A percentile compares a stretch with the other conserved stretches of the same genome.
phyloP scores from a whole-genome alignment of 1,284 basidiomycete genomes.

The Omphalotus olearius region DNA sequence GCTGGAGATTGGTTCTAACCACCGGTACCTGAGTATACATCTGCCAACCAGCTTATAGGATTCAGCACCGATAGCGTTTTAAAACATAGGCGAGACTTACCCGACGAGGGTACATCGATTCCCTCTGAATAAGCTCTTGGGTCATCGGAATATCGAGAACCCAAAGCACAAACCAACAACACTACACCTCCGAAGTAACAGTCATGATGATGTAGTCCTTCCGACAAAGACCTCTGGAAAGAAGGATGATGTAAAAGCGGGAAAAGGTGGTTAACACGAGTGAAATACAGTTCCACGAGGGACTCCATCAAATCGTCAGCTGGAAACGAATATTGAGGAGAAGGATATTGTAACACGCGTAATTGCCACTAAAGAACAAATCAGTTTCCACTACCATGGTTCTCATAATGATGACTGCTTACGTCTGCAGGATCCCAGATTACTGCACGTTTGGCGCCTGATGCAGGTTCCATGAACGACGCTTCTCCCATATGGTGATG shows the following conservation, averaged over 20 bases:
- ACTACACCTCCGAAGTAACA: constrained; percentile 64
- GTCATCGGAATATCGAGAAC: constrained; percentile 66
- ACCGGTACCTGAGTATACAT: constrained; percentile 61
- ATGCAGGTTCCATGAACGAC: not conserved
- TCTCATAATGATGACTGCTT: constrained; percentile 10
- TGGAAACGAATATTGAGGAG: constrained; percentile 43
- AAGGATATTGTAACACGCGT: constrained; percentile 1
- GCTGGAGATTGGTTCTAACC: constrained; percentile 52
- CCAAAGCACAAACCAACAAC: constrained; percentile 74
- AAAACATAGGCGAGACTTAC: not conserved
- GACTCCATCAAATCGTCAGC: constrained; percentile 53
- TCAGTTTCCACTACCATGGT: not conserved
- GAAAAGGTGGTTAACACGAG: constrained; percentile 51
- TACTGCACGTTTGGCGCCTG: constrained; percentile 22
- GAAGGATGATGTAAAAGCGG: constrained; percentile 79
- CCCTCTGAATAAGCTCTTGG: constrained; percentile 54
- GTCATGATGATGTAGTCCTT: constrained; percentile 56
- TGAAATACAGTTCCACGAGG: constrained; percentile 73
- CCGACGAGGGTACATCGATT: constrained; percentile 44
- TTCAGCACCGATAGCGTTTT: no score
- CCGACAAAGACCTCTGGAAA: constrained; percentile 61
- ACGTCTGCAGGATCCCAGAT: constrained; percentile 31
- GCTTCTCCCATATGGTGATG: constrained; percentile 28
- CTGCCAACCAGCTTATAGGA: constrained; percentile 63
- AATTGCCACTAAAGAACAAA: constrained; percentile 21